Conservation (phyloP, 208 protist genomes). For the Leishmania lainsoni region DNA sequence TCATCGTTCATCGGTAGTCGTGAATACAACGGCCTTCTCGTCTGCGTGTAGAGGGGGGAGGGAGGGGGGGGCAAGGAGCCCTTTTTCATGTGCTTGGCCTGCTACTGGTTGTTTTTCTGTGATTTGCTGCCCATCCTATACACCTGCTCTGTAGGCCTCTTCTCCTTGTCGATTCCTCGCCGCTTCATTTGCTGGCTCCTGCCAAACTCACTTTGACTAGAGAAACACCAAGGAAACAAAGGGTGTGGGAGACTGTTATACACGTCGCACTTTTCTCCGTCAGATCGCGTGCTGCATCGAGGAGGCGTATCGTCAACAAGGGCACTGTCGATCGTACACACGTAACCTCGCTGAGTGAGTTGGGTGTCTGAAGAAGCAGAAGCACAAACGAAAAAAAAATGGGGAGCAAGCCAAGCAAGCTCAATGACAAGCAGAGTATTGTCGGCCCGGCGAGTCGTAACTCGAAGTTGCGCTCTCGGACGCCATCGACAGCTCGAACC, state of each 20-base stretch:
- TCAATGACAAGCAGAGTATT: conserved; percentile 3
- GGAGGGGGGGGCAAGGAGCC: too few relatives aligned
- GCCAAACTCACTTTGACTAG: background rate
- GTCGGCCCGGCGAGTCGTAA: conserved; percentile 3
- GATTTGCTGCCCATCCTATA: background rate
- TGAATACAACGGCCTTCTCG: background rate
- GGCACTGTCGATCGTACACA: background rate
- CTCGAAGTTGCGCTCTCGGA: background rate
- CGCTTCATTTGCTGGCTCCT: background rate
- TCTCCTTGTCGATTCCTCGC: background rate
- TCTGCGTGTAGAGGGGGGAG: background rate
- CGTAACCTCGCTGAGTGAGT: background rate
- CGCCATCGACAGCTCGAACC: too few relatives aligned
- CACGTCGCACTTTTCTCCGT: background rate
- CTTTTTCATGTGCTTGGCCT: too few relatives aligned
- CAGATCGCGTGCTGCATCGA: background rate
- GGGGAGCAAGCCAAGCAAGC: conserved; percentile 33
- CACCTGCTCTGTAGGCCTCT: background rate
- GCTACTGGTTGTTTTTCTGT: background rate
- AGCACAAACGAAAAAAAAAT: conserved; percentile 3
- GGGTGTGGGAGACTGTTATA: background rate
- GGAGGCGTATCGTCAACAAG: background rate
- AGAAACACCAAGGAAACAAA: background rate
- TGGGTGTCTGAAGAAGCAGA: background rate
- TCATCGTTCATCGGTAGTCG: background rate